These are phyloP conservation scores for Hypoxylon sp. DNA, from an alignment of 2,329 filamentous ascomycete species.

Conservation along the genomic window DNA sequence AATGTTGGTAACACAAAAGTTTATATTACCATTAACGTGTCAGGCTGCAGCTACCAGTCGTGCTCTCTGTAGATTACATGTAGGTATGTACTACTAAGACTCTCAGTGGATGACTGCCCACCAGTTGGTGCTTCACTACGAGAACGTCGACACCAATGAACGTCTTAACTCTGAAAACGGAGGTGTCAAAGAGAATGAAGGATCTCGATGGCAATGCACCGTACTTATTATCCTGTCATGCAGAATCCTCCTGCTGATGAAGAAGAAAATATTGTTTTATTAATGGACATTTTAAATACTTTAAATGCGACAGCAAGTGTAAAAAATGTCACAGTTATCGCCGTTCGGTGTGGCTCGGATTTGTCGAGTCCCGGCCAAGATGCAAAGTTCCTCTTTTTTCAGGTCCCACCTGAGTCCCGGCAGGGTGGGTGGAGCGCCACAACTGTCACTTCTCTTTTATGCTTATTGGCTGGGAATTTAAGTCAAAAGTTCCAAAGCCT, in stretches of 20 bases:
- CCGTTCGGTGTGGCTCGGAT: constrained; percentile 23
- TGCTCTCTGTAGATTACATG: too few relatives aligned
- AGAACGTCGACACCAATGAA: background rate
- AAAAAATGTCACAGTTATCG: constrained; percentile 16
- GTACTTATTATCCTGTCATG: constrained; percentile 2
- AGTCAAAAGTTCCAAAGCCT: constrained; percentile 30
- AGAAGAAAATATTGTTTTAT: background rate
- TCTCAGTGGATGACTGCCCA: background rate
- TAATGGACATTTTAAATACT: constrained; percentile 4
- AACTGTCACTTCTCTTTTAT: constrained; percentile 3
- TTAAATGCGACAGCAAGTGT: background rate
- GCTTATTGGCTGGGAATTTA: constrained; percentile 22
- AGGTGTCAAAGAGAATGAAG: background rate
- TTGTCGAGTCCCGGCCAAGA: constrained; percentile 11
- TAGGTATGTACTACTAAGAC: too few relatives aligned
- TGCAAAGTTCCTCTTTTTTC: constrained; percentile 13
- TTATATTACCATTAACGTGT: constrained; percentile 10
- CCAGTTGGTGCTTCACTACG: constrained; percentile 26
- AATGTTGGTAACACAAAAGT: constrained; percentile 15
- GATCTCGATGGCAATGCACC: background rate
- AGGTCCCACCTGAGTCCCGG: constrained; percentile 20
- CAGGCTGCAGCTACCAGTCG: constrained; percentile 1
- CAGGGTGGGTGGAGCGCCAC: constrained; percentile 28
- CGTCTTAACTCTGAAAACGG: background rate
- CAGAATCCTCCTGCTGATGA: constrained; percentile 12